A percentile compares a stretch with the other conserved stretches of the same genome.
These are phyloP conservation scores for Thielaviopsis cerberus DNA, from an alignment of 2,329 filamentous ascomycete species.

Conservation along the genomic window DNA sequence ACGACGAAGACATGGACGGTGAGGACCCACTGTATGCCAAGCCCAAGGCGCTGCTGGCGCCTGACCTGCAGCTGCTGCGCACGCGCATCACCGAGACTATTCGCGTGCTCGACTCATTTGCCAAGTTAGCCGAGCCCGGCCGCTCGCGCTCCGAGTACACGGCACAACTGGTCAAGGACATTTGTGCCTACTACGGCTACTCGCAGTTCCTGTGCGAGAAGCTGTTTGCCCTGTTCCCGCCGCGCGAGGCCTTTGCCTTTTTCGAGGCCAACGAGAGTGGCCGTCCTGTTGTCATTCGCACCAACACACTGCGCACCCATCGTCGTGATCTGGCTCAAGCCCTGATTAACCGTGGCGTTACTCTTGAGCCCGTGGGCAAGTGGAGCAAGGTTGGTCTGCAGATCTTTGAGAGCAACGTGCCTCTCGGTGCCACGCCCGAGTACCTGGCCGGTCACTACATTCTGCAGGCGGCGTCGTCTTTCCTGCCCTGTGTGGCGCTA, in stretches of 20 bases:
- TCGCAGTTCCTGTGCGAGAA: conserved; percentile 89
- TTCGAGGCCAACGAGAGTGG: conserved; percentile 97
- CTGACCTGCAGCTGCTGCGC: conserved; percentile 75
- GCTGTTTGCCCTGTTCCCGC: conserved; percentile 78
- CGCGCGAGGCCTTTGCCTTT: conserved; percentile 88
- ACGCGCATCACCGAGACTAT: conserved; percentile 84
- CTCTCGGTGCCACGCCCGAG: conserved; percentile 86
- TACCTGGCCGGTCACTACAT: conserved; percentile 97
- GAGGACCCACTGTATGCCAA: conserved; percentile 40
- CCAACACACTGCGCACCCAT: conserved; percentile 74
- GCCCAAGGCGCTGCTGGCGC: conserved; percentile 50
- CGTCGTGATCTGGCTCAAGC: conserved; percentile 71
- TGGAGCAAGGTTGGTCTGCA: conserved; percentile 97
- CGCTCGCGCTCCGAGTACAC: conserved; percentile 80
- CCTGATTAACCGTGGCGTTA: conserved; percentile 88
- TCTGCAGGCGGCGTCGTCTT: conserved; percentile 86
- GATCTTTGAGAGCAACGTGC: conserved; percentile 73
- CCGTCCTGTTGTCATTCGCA: conserved; percentile 84
- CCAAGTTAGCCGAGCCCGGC: conserved; percentile 59
- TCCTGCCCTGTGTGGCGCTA: conserved; percentile 92
- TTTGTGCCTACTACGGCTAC: conserved; percentile 94
- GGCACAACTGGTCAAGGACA: conserved; percentile 68
- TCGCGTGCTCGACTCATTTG: conserved; percentile 75
- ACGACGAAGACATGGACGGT: conserved; percentile 38
- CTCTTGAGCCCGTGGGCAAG: conserved; percentile 88